Percentiles rank a stretch among this genome's conserved stretches.
Conservation (phyloP, 192 early-diverging fungal species). For the Umbelopsis sp. region DNA sequence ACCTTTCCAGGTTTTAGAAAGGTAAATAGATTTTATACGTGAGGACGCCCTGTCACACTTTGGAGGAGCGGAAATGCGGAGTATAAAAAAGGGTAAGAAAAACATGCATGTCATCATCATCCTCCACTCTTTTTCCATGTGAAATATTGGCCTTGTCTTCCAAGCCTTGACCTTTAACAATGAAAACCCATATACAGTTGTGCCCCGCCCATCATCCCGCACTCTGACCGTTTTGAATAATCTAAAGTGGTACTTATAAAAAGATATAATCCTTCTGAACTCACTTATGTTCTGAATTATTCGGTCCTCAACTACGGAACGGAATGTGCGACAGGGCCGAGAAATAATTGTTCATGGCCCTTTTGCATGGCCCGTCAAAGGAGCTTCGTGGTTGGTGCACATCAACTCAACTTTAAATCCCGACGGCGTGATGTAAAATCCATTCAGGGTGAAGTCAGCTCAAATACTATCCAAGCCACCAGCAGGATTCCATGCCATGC, state of each 20-base stretch:
- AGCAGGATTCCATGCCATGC: no score
- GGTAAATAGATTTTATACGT: neutral
- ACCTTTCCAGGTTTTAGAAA: neutral
- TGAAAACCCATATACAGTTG: constrained; percentile 20
- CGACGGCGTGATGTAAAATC: constrained; percentile 12
- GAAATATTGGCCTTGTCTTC: neutral
- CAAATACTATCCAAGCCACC: no score
- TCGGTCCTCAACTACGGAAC: constrained; percentile 6
- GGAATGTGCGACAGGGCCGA: constrained; percentile 20
- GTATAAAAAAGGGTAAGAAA: neutral
- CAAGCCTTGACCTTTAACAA: neutral
- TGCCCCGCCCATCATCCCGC: neutral
- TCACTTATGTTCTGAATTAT: constrained; percentile 8
- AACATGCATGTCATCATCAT: constrained; percentile 23
- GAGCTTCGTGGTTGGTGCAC: constrained; percentile 22
- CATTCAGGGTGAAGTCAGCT: neutral
- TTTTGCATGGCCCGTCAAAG: neutral
- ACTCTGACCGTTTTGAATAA: neutral
- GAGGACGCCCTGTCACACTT: neutral
- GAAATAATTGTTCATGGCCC: constrained; percentile 14
- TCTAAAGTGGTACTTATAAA: neutral
- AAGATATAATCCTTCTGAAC: neutral
- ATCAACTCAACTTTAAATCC: constrained; percentile 15
- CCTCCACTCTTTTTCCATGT: constrained; percentile 3
- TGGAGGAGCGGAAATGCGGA: constrained; percentile 6